A percentile compares a stretch with the other conserved stretches of the same genome.
phyloP scores from a whole-genome alignment of 2,329 filamentous ascomycete species.

The Penicillium sp. region DNA sequence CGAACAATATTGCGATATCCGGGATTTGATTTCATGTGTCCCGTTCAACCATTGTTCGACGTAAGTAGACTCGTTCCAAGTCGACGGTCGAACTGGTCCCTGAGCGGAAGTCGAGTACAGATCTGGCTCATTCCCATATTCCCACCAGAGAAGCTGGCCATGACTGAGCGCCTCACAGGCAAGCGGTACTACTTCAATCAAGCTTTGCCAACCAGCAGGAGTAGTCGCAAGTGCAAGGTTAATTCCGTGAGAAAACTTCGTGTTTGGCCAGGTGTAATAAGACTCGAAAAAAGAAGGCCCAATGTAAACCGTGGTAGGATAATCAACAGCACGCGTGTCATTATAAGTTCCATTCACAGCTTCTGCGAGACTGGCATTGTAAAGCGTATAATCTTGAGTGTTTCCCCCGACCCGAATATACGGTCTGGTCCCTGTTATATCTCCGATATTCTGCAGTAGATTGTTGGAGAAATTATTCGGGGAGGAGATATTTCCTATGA shows the following conservation, averaged over 20 bases:
- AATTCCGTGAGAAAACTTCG: slow-evolving; percentile 12
- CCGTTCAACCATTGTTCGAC: slow-evolving; percentile 10
- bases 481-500: slow-evolving; percentile 10
- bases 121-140: slow-evolving; percentile 12
- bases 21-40: not conserved
- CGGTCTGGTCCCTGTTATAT: slow-evolving; percentile 8
- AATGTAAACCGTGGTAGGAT: slow-evolving; percentile 10
- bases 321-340: slow-evolving; percentile 6
- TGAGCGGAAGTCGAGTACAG: slow-evolving; percentile 9
- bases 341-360: slow-evolving; percentile 6
- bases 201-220: not conserved
- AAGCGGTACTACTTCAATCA: slow-evolving; percentile 6
- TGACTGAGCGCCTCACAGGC: slow-evolving; percentile 8
- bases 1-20: slow-evolving; percentile 1
- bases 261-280: slow-evolving; percentile 11
- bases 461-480: slow-evolving; percentile 12
- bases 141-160: slow-evolving; percentile 9
- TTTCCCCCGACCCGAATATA: slow-evolving; percentile 14
- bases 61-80: slow-evolving; percentile 10
- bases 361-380: slow-evolving; percentile 7
- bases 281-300: slow-evolving; percentile 14
- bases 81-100: not conserved
- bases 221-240: slow-evolving; percentile 3
- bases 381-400: slow-evolving; percentile 11
- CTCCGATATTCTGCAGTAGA: slow-evolving; percentile 9